Base-by-base conservation (phyloP, 2,329 filamentous ascomycete species). In the Myriosclerotinia duriaeana region DNA sequence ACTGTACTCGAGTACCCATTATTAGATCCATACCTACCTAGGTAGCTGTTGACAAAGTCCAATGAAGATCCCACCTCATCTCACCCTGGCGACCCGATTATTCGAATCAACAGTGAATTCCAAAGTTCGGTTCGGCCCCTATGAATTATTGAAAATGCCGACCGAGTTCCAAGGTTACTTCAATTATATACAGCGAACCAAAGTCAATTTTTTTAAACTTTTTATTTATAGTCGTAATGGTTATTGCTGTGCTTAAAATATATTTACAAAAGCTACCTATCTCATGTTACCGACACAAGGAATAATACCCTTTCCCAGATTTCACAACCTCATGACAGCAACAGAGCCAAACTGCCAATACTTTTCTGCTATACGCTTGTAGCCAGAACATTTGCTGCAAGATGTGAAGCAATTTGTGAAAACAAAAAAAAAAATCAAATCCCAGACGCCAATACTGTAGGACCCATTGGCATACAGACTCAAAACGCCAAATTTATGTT, bases 371-470 rank as follows among this genome's bases (percentile, higher is more conserved):
- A 65, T 65, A 30, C 60, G 44, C 54, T 46, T 53, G 64, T 65
- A 60, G 64, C 54, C 46, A 65, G 64, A 61, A 65, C n/a, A 26
- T 61, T 61, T 61, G 44, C 48, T 52, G 64, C 54, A 59, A 61
- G 20, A 44, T 30, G 26, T 52, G 22, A 44, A 61, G 64, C 54
- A 52, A 65, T 44, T 44, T 53, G 64, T 44, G 53, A 44, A 61
- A 42, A 26, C 42, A 44, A 52, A 61, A 42, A 26, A 34, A 44
- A 52, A 34, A 44, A 26, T 53, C 58, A 50, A 34, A 44, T 56
- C 64, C 64, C 36, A 53, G 40, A 65, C 64, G 64, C 64, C 64
- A 52, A 42, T 44, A 65, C 64, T 65, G 64, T 65, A 65, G 34
- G 50, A 40, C 52, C 63, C 63, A 65, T 61, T 61, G 20, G 64